These are phyloP conservation scores for Lentinula boryana DNA, from an alignment of 768 basidiomycete genomes.

Conservation along the genomic window DNA sequence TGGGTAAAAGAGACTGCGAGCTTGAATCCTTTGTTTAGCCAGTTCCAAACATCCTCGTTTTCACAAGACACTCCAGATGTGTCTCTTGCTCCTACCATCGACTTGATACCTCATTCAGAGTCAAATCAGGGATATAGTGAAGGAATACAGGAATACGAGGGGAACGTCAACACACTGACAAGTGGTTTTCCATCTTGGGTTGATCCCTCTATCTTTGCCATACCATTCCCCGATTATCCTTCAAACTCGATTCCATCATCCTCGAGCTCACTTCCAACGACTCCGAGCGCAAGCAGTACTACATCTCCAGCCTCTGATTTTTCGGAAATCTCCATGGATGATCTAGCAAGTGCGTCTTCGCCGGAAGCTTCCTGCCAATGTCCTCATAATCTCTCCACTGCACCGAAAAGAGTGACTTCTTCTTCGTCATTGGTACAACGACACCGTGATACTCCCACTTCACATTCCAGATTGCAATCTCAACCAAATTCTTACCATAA, in stretches of 20 bases:
- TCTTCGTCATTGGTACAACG: not conserved
- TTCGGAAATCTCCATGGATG: not conserved
- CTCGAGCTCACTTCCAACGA: not conserved
- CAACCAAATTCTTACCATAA: not conserved
- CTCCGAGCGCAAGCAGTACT: not conserved
- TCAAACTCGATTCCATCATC: not conserved
- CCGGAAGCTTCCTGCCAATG: not conserved
- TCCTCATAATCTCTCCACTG: not conserved
- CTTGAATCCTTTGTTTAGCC: not conserved
- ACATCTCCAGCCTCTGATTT: not conserved
- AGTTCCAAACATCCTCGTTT: not conserved
- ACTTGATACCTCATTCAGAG: not conserved
- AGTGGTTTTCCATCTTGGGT: not conserved
- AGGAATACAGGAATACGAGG: not conserved
- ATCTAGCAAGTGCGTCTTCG: not conserved
- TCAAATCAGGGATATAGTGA: not conserved
- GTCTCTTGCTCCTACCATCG: not conserved
- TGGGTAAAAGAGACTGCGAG: not conserved
- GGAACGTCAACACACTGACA: not conserved
- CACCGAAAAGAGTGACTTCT: not conserved
- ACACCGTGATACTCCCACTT: not conserved
- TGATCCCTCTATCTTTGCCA: not conserved
- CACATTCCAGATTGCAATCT: not conserved
- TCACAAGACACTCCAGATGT: not conserved
- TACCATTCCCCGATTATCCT: not conserved